Base-by-base conservation (phyloP, 129 eudicot species). In the Flaveria robusta region DNA sequence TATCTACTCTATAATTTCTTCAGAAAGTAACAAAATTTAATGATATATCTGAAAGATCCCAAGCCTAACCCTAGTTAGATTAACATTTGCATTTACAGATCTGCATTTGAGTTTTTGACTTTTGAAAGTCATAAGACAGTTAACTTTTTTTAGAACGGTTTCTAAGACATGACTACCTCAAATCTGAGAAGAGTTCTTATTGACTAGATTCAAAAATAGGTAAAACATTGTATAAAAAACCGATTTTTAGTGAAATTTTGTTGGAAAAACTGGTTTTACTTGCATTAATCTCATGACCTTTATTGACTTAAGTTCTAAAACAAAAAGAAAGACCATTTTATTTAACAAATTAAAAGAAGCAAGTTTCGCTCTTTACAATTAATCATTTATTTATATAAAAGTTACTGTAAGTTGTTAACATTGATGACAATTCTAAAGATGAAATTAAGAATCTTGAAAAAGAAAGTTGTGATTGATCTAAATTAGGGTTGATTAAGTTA, bases 61-160 rank as follows among this genome's bases (percentile, higher is more conserved):
- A 15, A n/a, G 47, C 42, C 72, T 71, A 62, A 71, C 70, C 70
- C 70, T 68, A 78, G 29, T 45, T 45, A 58, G 42, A 70, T 58
- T 60, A 56, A 34, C 37, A 71, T 50, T 54, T 49, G 62, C 22
- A 79, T 63, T 41, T 71, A 66, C 18, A 34, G 9, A 27, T 59
- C 82, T 5, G 52, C 76, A 59, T 47, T 71, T 71, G 47, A 16
- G 31, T 26, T 42, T 24, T 63, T 29, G 43, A 63, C 43, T 31
- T 62, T 63, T 67, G 14, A 56, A 74, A 66, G 54, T 62, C 20
- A 23, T 0, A 46, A 62, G 24, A 55, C 84, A 74, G 74, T 8
- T 56, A 51, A 7, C 43, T 3, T 54, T 74, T 66, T 69, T 74
- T 66, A 22, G 13, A 58, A 20, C 24, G 10, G 39, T 34, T 34